A percentile compares a stretch with the other conserved stretches of the same genome.
Conservation (phyloP, 2,329 filamentous ascomycete genomes). For the Fusarium pilosicola region DNA sequence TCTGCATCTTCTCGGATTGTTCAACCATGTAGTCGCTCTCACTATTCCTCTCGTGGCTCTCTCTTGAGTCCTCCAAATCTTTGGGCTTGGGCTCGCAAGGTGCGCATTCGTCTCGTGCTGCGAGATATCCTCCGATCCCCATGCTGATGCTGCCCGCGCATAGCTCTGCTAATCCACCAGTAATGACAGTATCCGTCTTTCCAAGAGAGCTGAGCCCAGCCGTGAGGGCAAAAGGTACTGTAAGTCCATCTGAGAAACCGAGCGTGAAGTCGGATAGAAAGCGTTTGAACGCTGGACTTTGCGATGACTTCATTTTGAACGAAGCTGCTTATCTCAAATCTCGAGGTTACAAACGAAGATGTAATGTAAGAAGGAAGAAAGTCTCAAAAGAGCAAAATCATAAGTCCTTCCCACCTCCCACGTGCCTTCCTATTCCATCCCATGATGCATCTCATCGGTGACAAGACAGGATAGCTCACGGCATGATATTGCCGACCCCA, state of each 20-base stretch:
- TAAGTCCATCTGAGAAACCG: conserved; percentile 78
- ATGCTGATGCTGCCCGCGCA: conserved; percentile 78
- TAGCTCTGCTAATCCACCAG: conserved; percentile 75
- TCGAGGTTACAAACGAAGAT: neutral
- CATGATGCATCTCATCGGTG: conserved; percentile 11
- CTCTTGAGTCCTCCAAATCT: conserved; percentile 38
- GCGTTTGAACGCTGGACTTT: conserved; percentile 47
- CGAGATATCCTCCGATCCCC: conserved; percentile 77
- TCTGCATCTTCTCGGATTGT: conserved; percentile 13
- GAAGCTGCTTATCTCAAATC: rapidly evolving
- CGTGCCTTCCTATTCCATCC: neutral
- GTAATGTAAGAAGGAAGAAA: neutral
- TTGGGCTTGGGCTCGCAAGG: neutral
- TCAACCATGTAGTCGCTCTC: conserved; percentile 6
- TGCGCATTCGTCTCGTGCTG: conserved; percentile 56
- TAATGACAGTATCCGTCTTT: conserved; percentile 70
- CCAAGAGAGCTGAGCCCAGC: conserved; percentile 73
- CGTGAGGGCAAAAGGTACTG: conserved; percentile 78
- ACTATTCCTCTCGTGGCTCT: conserved; percentile 31
- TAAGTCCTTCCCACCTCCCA: neutral
- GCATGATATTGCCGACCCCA: conserved; percentile 13
- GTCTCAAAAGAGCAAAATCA: neutral
- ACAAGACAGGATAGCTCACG: conserved; percentile 10
- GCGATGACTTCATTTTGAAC: conserved; percentile 28
- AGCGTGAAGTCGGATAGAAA: conserved; percentile 74